phyloP scores from a whole-genome alignment of 768 basidiomycete species.

The Collybia nuda region DNA sequence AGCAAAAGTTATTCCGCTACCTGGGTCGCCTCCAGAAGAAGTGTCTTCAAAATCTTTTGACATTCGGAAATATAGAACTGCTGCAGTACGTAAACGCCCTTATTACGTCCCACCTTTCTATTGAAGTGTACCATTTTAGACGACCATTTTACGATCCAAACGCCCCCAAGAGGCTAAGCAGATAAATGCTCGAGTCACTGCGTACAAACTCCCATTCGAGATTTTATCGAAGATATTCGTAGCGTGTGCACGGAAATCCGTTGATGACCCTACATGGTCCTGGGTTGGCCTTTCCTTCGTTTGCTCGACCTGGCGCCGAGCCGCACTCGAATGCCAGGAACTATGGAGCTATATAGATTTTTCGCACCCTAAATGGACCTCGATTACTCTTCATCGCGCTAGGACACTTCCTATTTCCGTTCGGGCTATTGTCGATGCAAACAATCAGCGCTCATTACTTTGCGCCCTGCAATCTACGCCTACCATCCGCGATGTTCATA shows the following conservation, averaged over 20 bases:
- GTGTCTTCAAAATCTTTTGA: constrained; percentile 11
- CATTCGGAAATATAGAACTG: constrained; percentile 15
- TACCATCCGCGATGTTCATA: constrained; percentile 31
- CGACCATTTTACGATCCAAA: constrained; percentile 10
- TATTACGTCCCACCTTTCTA: neutral
- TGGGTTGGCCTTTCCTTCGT: constrained; percentile 36
- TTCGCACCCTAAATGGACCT: constrained; percentile 30
- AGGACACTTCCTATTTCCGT: constrained; percentile 31
- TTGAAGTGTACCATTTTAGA: constrained; percentile 6
- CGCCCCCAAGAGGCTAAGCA: constrained; percentile 13
- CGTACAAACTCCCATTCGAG: constrained; percentile 24
- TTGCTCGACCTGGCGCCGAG: constrained; percentile 35
- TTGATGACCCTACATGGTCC: constrained; percentile 25
- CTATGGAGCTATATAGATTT: constrained; percentile 41
- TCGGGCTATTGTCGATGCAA: constrained; percentile 24
- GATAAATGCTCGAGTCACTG: constrained; percentile 6
- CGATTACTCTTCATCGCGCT: constrained; percentile 29
- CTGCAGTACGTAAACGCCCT: constrained; percentile 10
- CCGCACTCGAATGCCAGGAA: constrained; percentile 27
- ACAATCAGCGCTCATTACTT: constrained; percentile 28
- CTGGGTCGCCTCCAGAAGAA: constrained; percentile 2
- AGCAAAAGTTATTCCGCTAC: neutral
- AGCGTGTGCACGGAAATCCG: constrained; percentile 18
- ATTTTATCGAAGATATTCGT: constrained; percentile 29
- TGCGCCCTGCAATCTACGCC: constrained; percentile 34